phyloP scores from a whole-genome alignment of 208 protist species.

The Ichthyophonus hoferi region DNA sequence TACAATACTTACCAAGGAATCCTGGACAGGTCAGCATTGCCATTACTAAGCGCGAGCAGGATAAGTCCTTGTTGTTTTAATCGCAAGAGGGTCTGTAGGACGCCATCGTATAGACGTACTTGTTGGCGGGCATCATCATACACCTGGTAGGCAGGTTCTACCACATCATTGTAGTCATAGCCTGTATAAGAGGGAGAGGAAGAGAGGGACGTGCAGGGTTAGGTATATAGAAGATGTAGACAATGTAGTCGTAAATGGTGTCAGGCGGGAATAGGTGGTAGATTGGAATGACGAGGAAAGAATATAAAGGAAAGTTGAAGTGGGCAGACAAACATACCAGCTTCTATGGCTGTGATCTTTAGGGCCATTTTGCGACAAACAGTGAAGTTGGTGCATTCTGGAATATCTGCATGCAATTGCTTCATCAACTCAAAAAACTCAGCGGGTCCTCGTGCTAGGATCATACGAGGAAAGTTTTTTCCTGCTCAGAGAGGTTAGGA shows the following conservation, averaged over 20 bases:
- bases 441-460: neutral
- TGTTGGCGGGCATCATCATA: neutral
- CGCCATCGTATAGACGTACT: neutral
- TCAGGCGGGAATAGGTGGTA: neutral
- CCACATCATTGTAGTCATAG: neutral
- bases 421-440: neutral
- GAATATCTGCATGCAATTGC: neutral
- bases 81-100: neutral
- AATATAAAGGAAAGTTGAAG: neutral
- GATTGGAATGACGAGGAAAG: neutral
- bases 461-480: neutral
- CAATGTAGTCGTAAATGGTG: neutral
- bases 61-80: neutral
- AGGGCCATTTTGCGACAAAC: neutral
- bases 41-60: neutral
- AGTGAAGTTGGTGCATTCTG: neutral
- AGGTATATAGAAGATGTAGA: neutral
- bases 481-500: too few species aligned
- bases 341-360: neutral
- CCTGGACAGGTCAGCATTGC: neutral
- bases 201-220: neutral
- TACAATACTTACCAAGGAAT: neutral
- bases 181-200: neutral
- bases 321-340: neutral
- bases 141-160: neutral